A percentile compares a stretch with the other conserved stretches of the same genome.
phyloP scores from a whole-genome alignment of 306 rosid species.

The Luffa acutangula region DNA sequence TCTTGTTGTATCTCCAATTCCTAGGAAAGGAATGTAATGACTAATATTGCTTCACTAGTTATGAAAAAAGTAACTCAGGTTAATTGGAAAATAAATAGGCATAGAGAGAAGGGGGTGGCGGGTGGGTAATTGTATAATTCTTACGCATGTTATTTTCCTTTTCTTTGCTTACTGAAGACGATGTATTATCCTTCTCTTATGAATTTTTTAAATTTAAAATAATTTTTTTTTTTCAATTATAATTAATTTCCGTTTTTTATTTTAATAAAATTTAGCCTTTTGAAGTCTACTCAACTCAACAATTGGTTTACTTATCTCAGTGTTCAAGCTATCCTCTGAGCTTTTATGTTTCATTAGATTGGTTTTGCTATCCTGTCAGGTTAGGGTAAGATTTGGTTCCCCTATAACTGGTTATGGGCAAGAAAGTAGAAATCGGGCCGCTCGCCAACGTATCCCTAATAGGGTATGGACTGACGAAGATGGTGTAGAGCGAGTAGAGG shows the following conservation, averaged over 20 bases:
- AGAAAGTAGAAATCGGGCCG: conserved; percentile 97
- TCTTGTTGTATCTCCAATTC: not conserved
- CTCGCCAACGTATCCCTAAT: conserved; percentile 90
- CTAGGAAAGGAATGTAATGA: not conserved
- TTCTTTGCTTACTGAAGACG: not conserved
- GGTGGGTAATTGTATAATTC: not conserved
- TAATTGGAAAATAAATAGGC: not conserved
- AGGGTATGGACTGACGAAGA: conserved; percentile 90
- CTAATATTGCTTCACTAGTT: not conserved
- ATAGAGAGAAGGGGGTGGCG: not conserved
- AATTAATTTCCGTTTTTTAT: not conserved
- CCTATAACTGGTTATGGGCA: conserved; percentile 99
- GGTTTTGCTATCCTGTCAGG: conserved; percentile 31
- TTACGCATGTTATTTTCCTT: not conserved
- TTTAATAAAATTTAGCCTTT: not conserved
- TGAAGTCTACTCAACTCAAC: not conserved
- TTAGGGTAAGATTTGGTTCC: conserved; percentile 80
- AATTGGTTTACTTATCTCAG: not conserved
- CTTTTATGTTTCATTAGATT: not conserved
- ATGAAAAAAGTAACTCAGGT: not conserved
- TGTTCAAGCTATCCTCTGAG: not conserved
- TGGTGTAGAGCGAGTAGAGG: conserved; percentile 90
- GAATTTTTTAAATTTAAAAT: not conserved
- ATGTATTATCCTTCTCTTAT: not conserved
- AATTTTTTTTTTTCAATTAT: not conserved